Evolutionary conservation across 495 filamentous ascomycete species (phyloP), one percentile per base, ranked within the genome.

Genomic region (Talaromyces nanjingensis): DNA sequence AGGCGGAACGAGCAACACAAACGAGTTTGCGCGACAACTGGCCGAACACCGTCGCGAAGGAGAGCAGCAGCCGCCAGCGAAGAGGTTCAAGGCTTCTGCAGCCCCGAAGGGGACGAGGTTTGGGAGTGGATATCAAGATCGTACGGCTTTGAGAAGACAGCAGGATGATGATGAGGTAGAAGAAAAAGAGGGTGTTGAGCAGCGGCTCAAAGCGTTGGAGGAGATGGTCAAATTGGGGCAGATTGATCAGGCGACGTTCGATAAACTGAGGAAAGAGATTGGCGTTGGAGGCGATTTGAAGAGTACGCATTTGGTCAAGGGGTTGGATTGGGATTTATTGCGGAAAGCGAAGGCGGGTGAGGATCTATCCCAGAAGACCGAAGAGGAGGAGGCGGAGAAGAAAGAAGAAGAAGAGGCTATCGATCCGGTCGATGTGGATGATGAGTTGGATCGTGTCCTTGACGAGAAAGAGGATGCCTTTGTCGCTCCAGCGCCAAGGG

Each of bases 291-390:
- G 92, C 5, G 91, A 96, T 71, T 70, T 91, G 31, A 75, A 75
- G 2, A 89, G 87, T 68, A 93, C 90, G 39, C 90, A 96, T 81
- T 76, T 97, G 69, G 86, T 97, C 33, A 98, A 97, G 74, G 94
- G 94, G 2, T 74, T 98, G 64, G 96, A 98, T 75, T 89, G 88
- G 69, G 86, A 86, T 73, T 74, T 98, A 20, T 75, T 98, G 56
- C 85, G 88, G 72, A 82, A 89, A 69, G 82, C 92, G 31, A 83
- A 80, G 67, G 84, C 81, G 59, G 91, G 90, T 5, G 91, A 93
- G 73, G 86, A 93, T 77, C 81, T 67, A 1, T 25, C 65, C 6
- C 65, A 70, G 31, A 75, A 75, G 24, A 68, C 14, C 4, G 37
- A 42, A 42, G 37, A 67, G 25, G 70, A 67, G 24, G 70, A 61